Percentiles rank a stretch among this genome's conserved stretches.
Evolutionary conservation across 352 stramenopile genomes (phyloP).

Genomic region (Phytopythium montanum): DNA sequence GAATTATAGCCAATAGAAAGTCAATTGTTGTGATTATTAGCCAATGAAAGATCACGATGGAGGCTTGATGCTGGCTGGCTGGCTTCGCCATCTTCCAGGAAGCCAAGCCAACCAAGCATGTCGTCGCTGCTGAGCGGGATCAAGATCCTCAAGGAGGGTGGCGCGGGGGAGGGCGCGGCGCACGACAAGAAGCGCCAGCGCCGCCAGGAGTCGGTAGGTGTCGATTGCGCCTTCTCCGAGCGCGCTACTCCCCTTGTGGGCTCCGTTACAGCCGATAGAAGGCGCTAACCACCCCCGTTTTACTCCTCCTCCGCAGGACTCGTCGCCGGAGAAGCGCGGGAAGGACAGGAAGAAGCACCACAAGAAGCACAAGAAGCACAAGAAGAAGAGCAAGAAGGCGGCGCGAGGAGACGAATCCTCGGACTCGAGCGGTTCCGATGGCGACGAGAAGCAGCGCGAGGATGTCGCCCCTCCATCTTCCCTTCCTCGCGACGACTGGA

Average conservation of each 20-base stretch:
- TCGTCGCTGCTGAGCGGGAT: slow-evolving; percentile 60
- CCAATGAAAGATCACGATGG: slow-evolving; percentile 13
- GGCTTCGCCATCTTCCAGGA: neutral
- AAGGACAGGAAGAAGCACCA: slow-evolving; percentile 13
- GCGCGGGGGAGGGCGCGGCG: slow-evolving; percentile 13
- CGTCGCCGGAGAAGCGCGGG: slow-evolving; percentile 29
- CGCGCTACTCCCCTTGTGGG: neutral
- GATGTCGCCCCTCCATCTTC: slow-evolving; percentile 9
- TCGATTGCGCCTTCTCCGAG: neutral
- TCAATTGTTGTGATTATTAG: slow-evolving; percentile 6
- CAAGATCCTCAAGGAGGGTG: slow-evolving; percentile 46
- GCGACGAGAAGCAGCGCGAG: slow-evolving; percentile 12
- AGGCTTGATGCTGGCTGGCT: slow-evolving; percentile 3
- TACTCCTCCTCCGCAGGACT: slow-evolving; percentile 18
- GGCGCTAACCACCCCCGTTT: neutral
- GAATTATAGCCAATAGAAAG: slow-evolving; percentile 2
- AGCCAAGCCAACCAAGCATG: neutral
- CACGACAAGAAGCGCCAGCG: slow-evolving; percentile 16
- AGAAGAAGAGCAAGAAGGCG: slow-evolving; percentile 32
- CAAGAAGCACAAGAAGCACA: slow-evolving; percentile 32
- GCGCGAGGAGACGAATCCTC: slow-evolving; percentile 22
- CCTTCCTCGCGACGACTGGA: slow-evolving; percentile 73
- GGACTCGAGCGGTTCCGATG: slow-evolving; percentile 10
- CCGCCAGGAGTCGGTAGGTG: slow-evolving; percentile 18
- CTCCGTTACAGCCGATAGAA: neutral